A percentile compares a stretch with the other conserved stretches of the same genome.
Evolutionary conservation across 768 basidiomycete genomes (phyloP).

Genomic region (Grammothele lineata): DNA sequence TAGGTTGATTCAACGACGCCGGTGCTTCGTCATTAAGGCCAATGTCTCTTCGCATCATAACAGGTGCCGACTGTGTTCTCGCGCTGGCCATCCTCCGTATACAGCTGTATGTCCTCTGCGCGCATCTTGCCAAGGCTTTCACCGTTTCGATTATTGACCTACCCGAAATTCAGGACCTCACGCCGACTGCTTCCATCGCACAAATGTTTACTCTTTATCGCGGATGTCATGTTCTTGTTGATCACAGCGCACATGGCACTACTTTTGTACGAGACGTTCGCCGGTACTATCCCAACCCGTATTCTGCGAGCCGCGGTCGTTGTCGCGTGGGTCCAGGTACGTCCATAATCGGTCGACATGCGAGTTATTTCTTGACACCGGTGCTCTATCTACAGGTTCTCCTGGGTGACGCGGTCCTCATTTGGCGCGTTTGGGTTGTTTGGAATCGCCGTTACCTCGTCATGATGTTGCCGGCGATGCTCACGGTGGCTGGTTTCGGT

Average conservation of each 20-base stretch:
- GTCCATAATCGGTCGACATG: not conserved
- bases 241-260: constrained; percentile 1
- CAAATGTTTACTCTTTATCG: not conserved
- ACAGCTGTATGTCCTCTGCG: not conserved
- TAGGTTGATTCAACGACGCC: not conserved
- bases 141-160: not conserved
- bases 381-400: not conserved
- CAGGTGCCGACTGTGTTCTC: constrained; percentile 1
- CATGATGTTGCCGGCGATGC: not conserved
- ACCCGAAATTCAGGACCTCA: not conserved
- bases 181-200: constrained; percentile 1
- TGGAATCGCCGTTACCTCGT: not conserved
- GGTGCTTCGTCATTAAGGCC: not conserved
- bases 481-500: constrained; percentile 1
- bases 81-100: constrained; percentile 2
- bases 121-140: not conserved
- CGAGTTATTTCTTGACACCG: too few species aligned
- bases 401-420: constrained; percentile 1
- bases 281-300: not conserved
- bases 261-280: not conserved
- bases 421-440: constrained; percentile 11
- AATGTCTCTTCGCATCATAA: not conserved
- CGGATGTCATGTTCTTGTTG: constrained; percentile 3
- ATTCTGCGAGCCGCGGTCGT: constrained; percentile 2
- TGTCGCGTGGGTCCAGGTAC: constrained; percentile 1